A percentile compares a stretch with the other conserved stretches of the same genome.
phyloP scores from a whole-genome alignment of 148 eudicot species.

The Cornus controversa region DNA sequence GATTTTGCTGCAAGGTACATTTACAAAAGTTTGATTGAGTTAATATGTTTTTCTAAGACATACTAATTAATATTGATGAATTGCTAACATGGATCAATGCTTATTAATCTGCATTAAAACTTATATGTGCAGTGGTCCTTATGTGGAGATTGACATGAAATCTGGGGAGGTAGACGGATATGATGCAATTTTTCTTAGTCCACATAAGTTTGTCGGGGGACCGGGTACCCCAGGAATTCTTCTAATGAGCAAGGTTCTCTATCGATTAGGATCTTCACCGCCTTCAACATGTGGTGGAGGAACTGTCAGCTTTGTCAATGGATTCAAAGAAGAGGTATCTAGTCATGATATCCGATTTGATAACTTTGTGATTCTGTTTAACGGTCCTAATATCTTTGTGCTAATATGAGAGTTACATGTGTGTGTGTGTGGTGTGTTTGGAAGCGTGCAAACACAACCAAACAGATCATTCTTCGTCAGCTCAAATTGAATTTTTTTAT shows the following conservation, averaged over 20 bases:
- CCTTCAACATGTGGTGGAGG: conserved; percentile 55
- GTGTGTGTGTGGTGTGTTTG: no score
- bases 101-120: background rate
- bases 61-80: background rate
- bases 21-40: background rate
- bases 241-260: conserved; percentile 41
- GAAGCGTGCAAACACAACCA: no score
- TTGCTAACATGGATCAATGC: background rate
- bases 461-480: no score
- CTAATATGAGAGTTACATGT: no score
- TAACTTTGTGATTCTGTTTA: no score
- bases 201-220: conserved; percentile 52
- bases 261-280: conserved; percentile 29
- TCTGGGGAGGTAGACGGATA: conserved; percentile 47
- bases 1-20: conserved; percentile 52
- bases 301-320: conserved; percentile 44
- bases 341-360: no score
- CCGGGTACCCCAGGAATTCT: conserved; percentile 49
- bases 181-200: conserved; percentile 48
- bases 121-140: conserved; percentile 32
- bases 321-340: conserved; percentile 33
- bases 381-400: no score
- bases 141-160: conserved; percentile 47
- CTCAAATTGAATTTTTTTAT: background rate
- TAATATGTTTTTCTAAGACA: background rate